Percentiles rank a stretch among this genome's conserved stretches.
Conservation (phyloP, 805 yeast species). For the Wickerhamomyces pijperi region DNA sequence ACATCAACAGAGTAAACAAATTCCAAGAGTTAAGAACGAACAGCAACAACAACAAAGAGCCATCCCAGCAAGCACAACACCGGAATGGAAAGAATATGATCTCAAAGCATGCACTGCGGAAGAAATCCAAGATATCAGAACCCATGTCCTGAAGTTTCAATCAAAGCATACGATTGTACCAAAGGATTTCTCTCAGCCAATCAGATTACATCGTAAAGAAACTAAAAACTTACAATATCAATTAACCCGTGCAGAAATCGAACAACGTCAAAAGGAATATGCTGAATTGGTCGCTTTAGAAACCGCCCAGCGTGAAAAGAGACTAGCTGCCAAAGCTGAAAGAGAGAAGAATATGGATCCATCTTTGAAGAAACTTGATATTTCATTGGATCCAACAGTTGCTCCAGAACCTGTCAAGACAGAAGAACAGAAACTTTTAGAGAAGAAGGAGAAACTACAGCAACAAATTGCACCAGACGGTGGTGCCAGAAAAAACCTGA, state of each 20-base stretch:
- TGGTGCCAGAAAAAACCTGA: conserved; percentile 62
- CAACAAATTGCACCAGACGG: conserved; percentile 89
- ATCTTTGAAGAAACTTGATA: conserved; percentile 3
- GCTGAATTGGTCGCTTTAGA: conserved; percentile 23
- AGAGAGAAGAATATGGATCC: conserved; percentile 7
- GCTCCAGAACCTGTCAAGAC: conserved; percentile 22
- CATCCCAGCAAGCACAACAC: conserved; percentile 15
- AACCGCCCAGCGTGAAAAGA: conserved; percentile 22
- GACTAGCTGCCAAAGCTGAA: conserved; percentile 11
- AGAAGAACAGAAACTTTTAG: conserved; percentile 27
- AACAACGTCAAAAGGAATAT: conserved; percentile 42
- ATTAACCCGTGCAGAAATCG: conserved; percentile 66
- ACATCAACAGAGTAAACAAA: background rate
- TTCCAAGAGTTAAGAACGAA: background rate
- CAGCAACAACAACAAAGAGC: background rate
- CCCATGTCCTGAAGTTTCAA: conserved; percentile 76
- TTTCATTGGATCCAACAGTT: conserved; percentile 14
- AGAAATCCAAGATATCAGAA: conserved; percentile 62
- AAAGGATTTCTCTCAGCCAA: conserved; percentile 63
- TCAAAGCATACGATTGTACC: conserved; percentile 66
- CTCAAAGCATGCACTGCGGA: conserved; percentile 63
- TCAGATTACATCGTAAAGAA: conserved; percentile 84
- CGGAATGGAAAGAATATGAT: conserved; percentile 26
- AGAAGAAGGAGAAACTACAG: conserved; percentile 23
- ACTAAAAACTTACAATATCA: conserved; percentile 87